Evolutionary conservation across 495 filamentous ascomycete species (phyloP).

Genomic region (Xylaria flabelliformis): DNA sequence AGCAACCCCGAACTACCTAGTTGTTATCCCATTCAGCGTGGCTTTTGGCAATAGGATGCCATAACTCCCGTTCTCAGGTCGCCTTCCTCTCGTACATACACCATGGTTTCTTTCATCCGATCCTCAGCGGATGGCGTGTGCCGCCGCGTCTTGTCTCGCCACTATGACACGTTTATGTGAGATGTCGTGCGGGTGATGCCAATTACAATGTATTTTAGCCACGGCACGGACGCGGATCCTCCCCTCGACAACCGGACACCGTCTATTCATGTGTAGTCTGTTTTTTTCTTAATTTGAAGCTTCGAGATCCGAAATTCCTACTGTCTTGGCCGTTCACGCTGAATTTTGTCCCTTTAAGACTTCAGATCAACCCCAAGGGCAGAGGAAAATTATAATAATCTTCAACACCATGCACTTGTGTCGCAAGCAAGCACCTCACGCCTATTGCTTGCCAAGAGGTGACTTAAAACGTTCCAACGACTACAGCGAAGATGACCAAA

Average conservation of each 20-base stretch:
- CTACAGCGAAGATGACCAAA: neutral
- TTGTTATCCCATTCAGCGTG: neutral
- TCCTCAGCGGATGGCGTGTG: neutral
- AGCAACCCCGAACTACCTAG: too few relatives aligned
- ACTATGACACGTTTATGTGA: neutral
- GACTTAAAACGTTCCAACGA: neutral
- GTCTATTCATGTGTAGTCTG: neutral
- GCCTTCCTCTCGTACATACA: neutral
- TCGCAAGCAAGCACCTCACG: neutral
- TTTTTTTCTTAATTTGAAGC: neutral
- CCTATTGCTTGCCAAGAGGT: neutral
- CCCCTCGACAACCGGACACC: neutral
- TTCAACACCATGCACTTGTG: neutral
- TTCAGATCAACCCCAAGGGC: neutral
- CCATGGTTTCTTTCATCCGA: neutral
- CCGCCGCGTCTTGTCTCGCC: neutral
- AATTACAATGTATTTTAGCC: neutral
- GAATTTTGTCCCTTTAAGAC: neutral
- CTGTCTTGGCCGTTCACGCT: neutral
- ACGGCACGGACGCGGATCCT: neutral
- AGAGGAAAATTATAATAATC: neutral
- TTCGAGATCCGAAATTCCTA: neutral
- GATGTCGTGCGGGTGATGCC: neutral
- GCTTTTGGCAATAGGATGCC: neutral
- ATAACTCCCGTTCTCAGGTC: neutral